Conservation (phyloP, 2,329 filamentous ascomycete species). For the Sarocladiaceae sp. region DNA sequence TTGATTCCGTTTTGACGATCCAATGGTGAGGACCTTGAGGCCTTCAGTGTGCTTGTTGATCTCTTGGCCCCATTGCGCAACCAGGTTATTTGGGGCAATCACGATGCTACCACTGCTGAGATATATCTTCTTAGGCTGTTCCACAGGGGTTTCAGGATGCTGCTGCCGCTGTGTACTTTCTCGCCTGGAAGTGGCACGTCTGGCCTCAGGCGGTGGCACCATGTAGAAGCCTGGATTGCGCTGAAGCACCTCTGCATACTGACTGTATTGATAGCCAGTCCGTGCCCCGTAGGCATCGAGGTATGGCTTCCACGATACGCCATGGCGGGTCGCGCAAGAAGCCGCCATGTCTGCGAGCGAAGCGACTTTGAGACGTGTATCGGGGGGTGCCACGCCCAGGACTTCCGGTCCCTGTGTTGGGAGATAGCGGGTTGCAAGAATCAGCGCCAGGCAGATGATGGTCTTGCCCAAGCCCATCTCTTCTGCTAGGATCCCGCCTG, state of each 20-base stretch:
- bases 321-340: slow-evolving; percentile 56
- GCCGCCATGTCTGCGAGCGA: slow-evolving; percentile 73
- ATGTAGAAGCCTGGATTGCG: slow-evolving; percentile 54
- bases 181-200: slow-evolving; percentile 16
- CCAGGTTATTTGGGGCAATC: slow-evolving; percentile 75
- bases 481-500: slow-evolving; percentile 74
- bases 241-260: slow-evolving; percentile 50
- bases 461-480: slow-evolving; percentile 85
- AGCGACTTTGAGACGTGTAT: slow-evolving; percentile 41
- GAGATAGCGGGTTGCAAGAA: slow-evolving; percentile 69
- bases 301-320: slow-evolving; percentile 63
- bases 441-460: slow-evolving; percentile 70
- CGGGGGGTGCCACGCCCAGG: slow-evolving; percentile 38
- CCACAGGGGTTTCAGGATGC: background rate
- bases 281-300: slow-evolving; percentile 42
- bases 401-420: slow-evolving; percentile 59
- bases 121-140: slow-evolving; percentile 44
- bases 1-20: slow-evolving; percentile 31
- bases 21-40: slow-evolving; percentile 58
- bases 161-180: background rate
- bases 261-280: slow-evolving; percentile 42
- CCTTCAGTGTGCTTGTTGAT: slow-evolving; percentile 69
- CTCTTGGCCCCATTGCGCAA: slow-evolving; percentile 78
- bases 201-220: slow-evolving; percentile 38
- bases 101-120: slow-evolving; percentile 67